A percentile compares a stretch with the other conserved stretches of the same genome.
Evolutionary conservation across 495 filamentous ascomycete species (phyloP).

Genomic region (Daldinia decipiens): DNA sequence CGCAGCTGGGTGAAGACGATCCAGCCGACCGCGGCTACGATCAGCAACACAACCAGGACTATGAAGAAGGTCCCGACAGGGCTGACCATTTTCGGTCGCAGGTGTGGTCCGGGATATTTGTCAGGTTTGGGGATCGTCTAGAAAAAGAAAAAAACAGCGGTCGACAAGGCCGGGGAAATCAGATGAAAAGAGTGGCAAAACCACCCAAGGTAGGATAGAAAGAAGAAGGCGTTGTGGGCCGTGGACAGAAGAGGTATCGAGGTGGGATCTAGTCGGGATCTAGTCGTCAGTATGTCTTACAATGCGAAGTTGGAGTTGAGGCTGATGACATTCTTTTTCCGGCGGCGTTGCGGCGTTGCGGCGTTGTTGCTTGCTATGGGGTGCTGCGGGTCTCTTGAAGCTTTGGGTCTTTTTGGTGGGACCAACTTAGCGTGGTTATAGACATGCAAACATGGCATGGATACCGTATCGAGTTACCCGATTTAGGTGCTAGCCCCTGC

Average conservation of each 20-base stretch:
- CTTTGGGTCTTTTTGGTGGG: constrained; percentile 32
- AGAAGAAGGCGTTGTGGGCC: constrained; percentile 14
- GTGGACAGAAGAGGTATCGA: constrained; percentile 9
- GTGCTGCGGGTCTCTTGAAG: constrained; percentile 37
- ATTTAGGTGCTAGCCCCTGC: constrained; percentile 42
- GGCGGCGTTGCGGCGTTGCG: constrained; percentile 6
- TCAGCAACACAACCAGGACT: constrained; percentile 61
- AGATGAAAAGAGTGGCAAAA: constrained; percentile 29
- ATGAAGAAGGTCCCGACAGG: constrained; percentile 60
- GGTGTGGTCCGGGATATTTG: constrained; percentile 21
- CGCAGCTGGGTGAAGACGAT: constrained; percentile 67
- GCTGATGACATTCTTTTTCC: constrained; percentile 38
- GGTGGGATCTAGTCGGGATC: constrained; percentile 30
- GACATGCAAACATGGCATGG: constrained; percentile 9
- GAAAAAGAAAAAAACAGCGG: constrained; percentile 1
- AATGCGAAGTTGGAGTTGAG: constrained; percentile 44
- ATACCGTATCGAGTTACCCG: constrained; percentile 14
- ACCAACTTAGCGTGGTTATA: constrained; percentile 5
- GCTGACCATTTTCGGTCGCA: constrained; percentile 52
- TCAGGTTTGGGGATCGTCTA: constrained; percentile 18
- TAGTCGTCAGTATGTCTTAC: constrained; percentile 40
- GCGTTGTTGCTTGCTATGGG: constrained; percentile 13
- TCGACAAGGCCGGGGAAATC: constrained; percentile 17
- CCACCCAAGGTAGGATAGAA: constrained; percentile 1
- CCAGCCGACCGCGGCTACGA: constrained; percentile 59